phyloP scores from a whole-genome alignment of 2,329 filamentous ascomycete species.

The Nothophaeocryptopus gaeumannii region DNA sequence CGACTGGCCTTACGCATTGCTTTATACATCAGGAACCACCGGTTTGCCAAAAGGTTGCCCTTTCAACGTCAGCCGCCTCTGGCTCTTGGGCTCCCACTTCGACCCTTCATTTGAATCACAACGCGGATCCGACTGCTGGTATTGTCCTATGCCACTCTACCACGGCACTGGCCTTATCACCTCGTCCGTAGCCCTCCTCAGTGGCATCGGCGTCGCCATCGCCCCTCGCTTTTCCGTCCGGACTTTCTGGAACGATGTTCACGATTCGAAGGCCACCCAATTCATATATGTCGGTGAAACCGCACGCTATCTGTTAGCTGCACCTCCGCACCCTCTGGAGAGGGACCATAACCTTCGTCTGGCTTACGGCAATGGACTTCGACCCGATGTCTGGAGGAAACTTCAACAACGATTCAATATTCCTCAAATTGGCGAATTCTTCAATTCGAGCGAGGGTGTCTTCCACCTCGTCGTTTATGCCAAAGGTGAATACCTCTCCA shows the following conservation, averaged over 20 bases:
- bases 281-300: slow-evolving; percentile 79
- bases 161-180: slow-evolving; percentile 72
- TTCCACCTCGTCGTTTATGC: slow-evolving; percentile 48
- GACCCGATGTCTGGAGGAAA: slow-evolving; percentile 65
- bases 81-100: slow-evolving; percentile 36
- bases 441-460: slow-evolving; percentile 72
- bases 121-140: slow-evolving; percentile 65
- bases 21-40: slow-evolving; percentile 75
- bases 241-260: slow-evolving; percentile 69
- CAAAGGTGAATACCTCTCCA: slow-evolving; percentile 62
- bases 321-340: slow-evolving; percentile 60
- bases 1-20: slow-evolving; percentile 62
- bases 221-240: slow-evolving; percentile 66
- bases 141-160: slow-evolving; percentile 73
- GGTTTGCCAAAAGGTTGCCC: slow-evolving; percentile 70
- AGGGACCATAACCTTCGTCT: slow-evolving; percentile 55
- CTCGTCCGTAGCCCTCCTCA: slow-evolving; percentile 55
- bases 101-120: slow-evolving; percentile 36
- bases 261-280: slow-evolving; percentile 63
- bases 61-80: slow-evolving; percentile 55
- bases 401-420: slow-evolving; percentile 65
- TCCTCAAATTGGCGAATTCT: slow-evolving; percentile 67
- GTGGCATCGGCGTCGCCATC: slow-evolving; percentile 58
- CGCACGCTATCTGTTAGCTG: slow-evolving; percentile 68
- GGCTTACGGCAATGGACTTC: slow-evolving; percentile 64